Conservation (phyloP, 495 filamentous ascomycete species). For the Hamigera avellanea region DNA sequence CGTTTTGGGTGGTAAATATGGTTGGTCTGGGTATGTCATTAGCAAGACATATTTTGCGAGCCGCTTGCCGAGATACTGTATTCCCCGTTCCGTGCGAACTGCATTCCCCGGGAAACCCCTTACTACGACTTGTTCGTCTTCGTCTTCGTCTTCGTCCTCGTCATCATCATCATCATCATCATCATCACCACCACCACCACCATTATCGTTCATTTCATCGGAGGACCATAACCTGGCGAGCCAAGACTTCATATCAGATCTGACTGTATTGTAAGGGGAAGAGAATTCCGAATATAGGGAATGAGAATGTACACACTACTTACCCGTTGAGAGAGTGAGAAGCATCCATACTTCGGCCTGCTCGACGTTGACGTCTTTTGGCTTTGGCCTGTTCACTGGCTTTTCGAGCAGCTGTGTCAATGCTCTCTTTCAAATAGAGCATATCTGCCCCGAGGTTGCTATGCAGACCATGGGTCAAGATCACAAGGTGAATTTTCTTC, state of each 20-base stretch:
- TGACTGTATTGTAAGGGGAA: too few species aligned
- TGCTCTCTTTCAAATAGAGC: constrained; percentile 94
- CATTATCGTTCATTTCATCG: not conserved
- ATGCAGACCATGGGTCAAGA: constrained; percentile 89
- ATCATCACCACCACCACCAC: not conserved
- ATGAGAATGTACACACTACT: too few species aligned
- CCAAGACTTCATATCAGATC: too few species aligned
- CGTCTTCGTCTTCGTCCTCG: too few species aligned
- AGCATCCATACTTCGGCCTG: too few species aligned
- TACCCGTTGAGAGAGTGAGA: constrained; percentile 1
- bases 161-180: constrained; percentile 35
- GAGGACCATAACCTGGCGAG: too few species aligned
- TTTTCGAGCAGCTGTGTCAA: constrained; percentile 69
- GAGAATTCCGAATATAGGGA: too few species aligned
- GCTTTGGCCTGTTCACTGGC: constrained; percentile 14
- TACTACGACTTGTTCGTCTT: constrained; percentile 87
- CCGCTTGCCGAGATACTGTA: constrained; percentile 92
- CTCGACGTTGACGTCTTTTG: too few species aligned
- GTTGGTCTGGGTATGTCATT: constrained; percentile 88
- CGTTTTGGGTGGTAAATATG: constrained; percentile 60
- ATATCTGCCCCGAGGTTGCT: constrained; percentile 96
- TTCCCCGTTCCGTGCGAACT: constrained; percentile 81
- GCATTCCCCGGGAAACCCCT: constrained; percentile 86
- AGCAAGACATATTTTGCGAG: constrained; percentile 82
- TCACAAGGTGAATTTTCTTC: constrained; percentile 80